A percentile compares a stretch with the other conserved stretches of the same genome.
Evolutionary conservation across 2,329 filamentous ascomycete species (phyloP).

Genomic region (Alternaria hordeiaustralica): DNA sequence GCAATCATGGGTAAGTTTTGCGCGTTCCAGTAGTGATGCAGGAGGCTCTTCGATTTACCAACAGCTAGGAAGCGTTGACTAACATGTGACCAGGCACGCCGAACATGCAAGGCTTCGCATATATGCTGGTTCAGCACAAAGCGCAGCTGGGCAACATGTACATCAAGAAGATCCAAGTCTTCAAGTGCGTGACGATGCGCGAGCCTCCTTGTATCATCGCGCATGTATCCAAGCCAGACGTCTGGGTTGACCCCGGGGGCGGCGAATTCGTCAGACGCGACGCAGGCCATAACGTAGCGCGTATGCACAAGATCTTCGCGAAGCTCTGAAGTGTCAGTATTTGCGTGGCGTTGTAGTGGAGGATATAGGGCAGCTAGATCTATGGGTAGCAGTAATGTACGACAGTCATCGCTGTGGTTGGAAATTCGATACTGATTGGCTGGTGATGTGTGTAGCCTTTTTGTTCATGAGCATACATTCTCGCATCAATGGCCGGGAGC

Average conservation of each 20-base stretch:
- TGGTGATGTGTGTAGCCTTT: neutral
- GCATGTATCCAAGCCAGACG: conserved; percentile 16
- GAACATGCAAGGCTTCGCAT: conserved; percentile 26
- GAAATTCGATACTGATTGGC: neutral
- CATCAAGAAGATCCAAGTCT: conserved; percentile 24
- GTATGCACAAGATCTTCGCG: conserved; percentile 6
- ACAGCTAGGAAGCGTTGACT: neutral
- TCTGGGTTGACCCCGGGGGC: neutral
- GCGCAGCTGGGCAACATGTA: conserved; percentile 22
- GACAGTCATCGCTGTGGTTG: neutral
- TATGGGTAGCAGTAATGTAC: neutral
- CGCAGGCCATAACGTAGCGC: neutral
- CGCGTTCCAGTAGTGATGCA: neutral
- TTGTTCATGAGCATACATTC: neutral
- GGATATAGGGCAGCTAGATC: neutral
- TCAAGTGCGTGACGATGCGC: conserved; percentile 13
- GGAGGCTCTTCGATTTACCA: neutral
- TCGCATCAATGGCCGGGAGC: neutral
- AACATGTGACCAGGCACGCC: conserved; percentile 14
- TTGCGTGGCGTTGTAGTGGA: neutral
- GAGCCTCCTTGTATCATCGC: conserved; percentile 21
- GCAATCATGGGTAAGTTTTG: conserved; percentile 22
- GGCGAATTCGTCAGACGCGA: neutral
- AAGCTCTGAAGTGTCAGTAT: neutral
- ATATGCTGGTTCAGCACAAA: conserved; percentile 30